These are phyloP conservation scores for Ecytonucleospora hepatopenaei DNA, from an alignment of 371 early-diverging fungal species.

Conservation along the genomic window DNA sequence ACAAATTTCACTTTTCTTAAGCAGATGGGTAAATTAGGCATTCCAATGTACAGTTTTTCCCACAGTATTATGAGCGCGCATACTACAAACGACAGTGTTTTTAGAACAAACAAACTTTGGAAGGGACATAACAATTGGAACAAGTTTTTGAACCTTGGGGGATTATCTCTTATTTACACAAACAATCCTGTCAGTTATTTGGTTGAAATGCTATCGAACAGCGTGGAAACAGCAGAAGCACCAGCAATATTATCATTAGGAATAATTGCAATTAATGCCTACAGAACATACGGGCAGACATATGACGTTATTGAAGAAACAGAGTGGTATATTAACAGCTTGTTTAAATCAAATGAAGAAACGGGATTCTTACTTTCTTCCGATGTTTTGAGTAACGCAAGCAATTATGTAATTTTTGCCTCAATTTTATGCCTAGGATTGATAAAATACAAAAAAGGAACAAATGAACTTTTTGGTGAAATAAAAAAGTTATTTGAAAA, in stretches of 20 bases:
- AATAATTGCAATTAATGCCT: slow-evolving; percentile 67
- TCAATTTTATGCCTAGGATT: slow-evolving; percentile 82
- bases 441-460: slow-evolving; percentile 59
- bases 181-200: slow-evolving; percentile 39
- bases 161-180: slow-evolving; percentile 93
- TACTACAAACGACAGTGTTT: slow-evolving; percentile 88
- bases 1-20: slow-evolving; percentile 36
- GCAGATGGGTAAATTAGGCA: neutral
- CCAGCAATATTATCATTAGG: slow-evolving; percentile 92
- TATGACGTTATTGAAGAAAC: slow-evolving; percentile 59
- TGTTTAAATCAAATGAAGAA: slow-evolving; percentile 56
- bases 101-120: slow-evolving; percentile 92
- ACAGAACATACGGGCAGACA: slow-evolving; percentile 61
- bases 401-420: slow-evolving; percentile 66
- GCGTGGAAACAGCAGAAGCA: slow-evolving; percentile 65
- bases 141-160: slow-evolving; percentile 89
- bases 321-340: slow-evolving; percentile 66
- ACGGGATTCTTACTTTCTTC: slow-evolving; percentile 19
- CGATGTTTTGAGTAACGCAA: slow-evolving; percentile 53
- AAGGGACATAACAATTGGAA: slow-evolving; percentile 90
- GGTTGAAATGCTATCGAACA: slow-evolving; percentile 63
- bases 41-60: slow-evolving; percentile 66
- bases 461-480: slow-evolving; percentile 59
- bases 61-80: slow-evolving; percentile 93
- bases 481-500: slow-evolving; percentile 59